Percentiles rank a stretch among this genome's conserved stretches.
Conservation (phyloP, 2,329 filamentous ascomycete genomes). For the Ophiobolus disseminans region DNA sequence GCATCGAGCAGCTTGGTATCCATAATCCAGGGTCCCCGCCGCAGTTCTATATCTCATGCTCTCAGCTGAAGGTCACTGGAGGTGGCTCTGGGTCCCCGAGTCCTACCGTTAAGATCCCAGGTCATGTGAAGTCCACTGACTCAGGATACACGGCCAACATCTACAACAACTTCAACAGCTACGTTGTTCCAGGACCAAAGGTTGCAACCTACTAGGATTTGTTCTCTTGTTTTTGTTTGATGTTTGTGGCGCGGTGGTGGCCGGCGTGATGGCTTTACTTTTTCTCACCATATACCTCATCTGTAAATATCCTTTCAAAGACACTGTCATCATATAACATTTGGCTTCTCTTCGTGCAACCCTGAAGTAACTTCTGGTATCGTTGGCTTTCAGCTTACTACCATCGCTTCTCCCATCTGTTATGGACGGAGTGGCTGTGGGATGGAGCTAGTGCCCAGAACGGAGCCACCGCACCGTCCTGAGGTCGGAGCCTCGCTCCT, state of each 20-base stretch:
- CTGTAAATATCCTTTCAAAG: conserved; percentile 6
- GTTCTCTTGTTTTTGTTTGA: not conserved
- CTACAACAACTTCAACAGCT: conserved; percentile 48
- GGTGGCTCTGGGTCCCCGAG: conserved; percentile 33
- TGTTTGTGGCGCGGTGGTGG: not conserved
- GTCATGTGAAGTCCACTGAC: conserved; percentile 44
- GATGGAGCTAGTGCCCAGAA: too few species aligned
- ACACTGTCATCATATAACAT: not conserved
- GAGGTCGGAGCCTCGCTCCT: too few species aligned
- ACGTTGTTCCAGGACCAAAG: conserved; percentile 46
- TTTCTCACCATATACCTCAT: conserved; percentile 1
- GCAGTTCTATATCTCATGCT: conserved; percentile 51
- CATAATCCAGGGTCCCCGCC: conserved; percentile 48
- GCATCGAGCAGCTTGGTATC: conserved; percentile 58
- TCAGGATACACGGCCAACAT: conserved; percentile 49
- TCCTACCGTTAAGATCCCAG: conserved; percentile 43
- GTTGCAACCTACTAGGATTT: conserved; percentile 44
- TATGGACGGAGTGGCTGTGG: too few species aligned
- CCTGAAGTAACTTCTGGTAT: not conserved
- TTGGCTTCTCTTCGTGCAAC: not conserved
- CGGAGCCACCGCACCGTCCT: too few species aligned
- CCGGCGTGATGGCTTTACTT: not conserved
- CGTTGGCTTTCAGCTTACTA: not conserved
- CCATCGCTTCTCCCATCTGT: too few species aligned
- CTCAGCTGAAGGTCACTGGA: conserved; percentile 56